Evolutionary conservation across 495 filamentous ascomycete genomes (phyloP), one percentile per base, ranked within the genome.

Genomic region (Penicillium waksmanii): DNA sequence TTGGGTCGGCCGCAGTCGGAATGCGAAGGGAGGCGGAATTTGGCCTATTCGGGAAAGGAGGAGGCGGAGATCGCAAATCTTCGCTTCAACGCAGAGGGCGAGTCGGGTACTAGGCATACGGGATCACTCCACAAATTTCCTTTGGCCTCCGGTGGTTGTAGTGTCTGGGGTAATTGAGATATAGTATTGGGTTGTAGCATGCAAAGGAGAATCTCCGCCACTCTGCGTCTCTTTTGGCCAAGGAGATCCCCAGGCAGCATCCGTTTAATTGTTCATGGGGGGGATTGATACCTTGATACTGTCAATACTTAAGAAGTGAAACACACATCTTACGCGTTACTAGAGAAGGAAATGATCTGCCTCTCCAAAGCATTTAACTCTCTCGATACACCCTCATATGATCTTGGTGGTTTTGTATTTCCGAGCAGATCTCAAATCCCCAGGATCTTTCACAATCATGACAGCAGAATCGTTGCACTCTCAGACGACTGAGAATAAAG

Each of bases 181-280:
- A 0, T 1, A n/a, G n/a, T n/a, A 12, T 35, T 3, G 12, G 18
- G 31, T 21, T 34, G 21, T 21, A 42, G 18, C 18, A 5, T 9
- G 34, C 18, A 40, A 43, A 18, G 21, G 21, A n/a, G 21, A 31
- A 5, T 8, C 9, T 12, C 34, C 7, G 12, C 25, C 17, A 58
- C 23, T 38, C 34, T 34, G 11, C 33, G 12, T 43, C 59, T 27
- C 23, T 35, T 57, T 62, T 46, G 15, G 59, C 47, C 48, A 62
- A 62, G 59, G 54, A 57, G n/a, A 31, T 62, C 59, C 54, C 47
- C 42, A 13, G 44, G 34, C 47, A 50, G 47, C 23, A 7, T 50
- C 19, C n/a, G 47, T 10, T 50, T 27, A 3, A 5, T 27, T 27
- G 25, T 50, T 15, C 47, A 50, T 50, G 47, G 23, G 4, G 23